A percentile compares a stretch with the other conserved stretches of the same genome.
These are phyloP conservation scores for Candida nanaspora DNA, from an alignment of 805 yeast genomes.

Conservation along the genomic window DNA sequence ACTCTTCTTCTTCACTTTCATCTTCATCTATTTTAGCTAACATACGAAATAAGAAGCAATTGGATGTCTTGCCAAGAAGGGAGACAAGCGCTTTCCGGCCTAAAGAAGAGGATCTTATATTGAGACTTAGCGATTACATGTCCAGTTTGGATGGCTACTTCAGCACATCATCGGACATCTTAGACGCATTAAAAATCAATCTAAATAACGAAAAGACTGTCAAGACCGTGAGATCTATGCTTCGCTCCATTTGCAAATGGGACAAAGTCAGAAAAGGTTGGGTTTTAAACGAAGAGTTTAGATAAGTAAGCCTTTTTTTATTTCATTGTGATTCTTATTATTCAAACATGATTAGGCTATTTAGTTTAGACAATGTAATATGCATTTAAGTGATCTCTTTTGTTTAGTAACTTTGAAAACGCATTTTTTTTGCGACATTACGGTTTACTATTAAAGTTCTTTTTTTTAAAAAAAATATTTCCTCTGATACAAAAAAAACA, in stretches of 20 bases:
- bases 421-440: too few species aligned
- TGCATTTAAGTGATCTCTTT: too few species aligned
- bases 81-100: background rate
- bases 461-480: too few species aligned
- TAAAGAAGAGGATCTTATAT: slow-evolving; percentile 11
- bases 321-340: too few species aligned
- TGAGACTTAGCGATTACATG: slow-evolving; percentile 19
- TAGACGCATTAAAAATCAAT: slow-evolving; percentile 20
- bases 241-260: slow-evolving; percentile 66
- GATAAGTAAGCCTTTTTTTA: too few species aligned
- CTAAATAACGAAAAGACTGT: slow-evolving; percentile 47
- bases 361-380: too few species aligned
- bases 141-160: slow-evolving; percentile 20
- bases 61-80: too few species aligned
- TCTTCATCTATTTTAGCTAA: slow-evolving; percentile 45
- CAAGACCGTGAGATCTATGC: slow-evolving; percentile 56
- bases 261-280: slow-evolving; percentile 52
- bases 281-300: slow-evolving; percentile 53
- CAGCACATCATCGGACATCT: slow-evolving; percentile 24
- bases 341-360: too few species aligned
- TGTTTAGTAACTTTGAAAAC: too few species aligned
- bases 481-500: too few species aligned
- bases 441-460: too few species aligned
- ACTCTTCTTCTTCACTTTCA: slow-evolving; percentile 14
- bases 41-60: slow-evolving; percentile 33